Percentiles rank a stretch among this genome's conserved stretches.
phyloP scores from a whole-genome alignment of 1,284 basidiomycete genomes.

The Ustilago curta region DNA sequence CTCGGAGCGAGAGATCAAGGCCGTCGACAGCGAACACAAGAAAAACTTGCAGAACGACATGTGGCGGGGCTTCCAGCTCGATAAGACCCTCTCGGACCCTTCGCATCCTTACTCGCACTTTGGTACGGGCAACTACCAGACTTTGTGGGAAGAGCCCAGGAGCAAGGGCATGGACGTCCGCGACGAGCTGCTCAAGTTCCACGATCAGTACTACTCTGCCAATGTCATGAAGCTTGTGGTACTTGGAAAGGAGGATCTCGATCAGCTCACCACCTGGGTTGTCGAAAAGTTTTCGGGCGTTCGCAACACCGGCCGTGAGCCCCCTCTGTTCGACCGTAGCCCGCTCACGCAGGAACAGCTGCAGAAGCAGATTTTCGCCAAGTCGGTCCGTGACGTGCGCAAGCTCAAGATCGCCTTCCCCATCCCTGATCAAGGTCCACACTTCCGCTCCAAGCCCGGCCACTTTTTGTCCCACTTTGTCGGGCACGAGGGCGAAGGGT shows the following conservation, averaged over 20 bases:
- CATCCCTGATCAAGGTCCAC: constrained; percentile 78
- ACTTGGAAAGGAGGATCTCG: constrained; percentile 87
- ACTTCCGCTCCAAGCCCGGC: constrained; percentile 84
- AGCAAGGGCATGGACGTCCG: constrained; percentile 83
- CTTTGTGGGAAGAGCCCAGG: constrained; percentile 77
- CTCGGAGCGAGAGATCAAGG: constrained; percentile 92
- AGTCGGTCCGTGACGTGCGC: constrained; percentile 91
- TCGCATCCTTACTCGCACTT: constrained; percentile 94
- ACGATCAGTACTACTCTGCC: constrained; percentile 90
- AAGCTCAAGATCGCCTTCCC: constrained; percentile 83
- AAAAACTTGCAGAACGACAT: constrained; percentile 96
- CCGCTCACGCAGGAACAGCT: constrained; percentile 71
- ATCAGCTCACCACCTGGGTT: constrained; percentile 80
- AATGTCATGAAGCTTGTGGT: constrained; percentile 92
- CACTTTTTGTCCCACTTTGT: constrained; percentile 86
- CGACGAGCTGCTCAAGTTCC: constrained; percentile 93
- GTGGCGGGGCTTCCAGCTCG: constrained; percentile 97
- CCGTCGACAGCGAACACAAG: constrained; percentile 97
- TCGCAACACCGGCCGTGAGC: constrained; percentile 76
- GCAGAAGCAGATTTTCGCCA: constrained; percentile 84
- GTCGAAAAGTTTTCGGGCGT: constrained; percentile 83
- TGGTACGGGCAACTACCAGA: constrained; percentile 88
- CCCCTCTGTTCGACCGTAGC: constrained; percentile 81
- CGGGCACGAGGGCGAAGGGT: constrained; percentile 96
- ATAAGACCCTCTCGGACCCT: constrained; percentile 82